phyloP scores from a whole-genome alignment of 2,329 filamentous ascomycete genomes.

The Pochonia chlamydosporia region DNA sequence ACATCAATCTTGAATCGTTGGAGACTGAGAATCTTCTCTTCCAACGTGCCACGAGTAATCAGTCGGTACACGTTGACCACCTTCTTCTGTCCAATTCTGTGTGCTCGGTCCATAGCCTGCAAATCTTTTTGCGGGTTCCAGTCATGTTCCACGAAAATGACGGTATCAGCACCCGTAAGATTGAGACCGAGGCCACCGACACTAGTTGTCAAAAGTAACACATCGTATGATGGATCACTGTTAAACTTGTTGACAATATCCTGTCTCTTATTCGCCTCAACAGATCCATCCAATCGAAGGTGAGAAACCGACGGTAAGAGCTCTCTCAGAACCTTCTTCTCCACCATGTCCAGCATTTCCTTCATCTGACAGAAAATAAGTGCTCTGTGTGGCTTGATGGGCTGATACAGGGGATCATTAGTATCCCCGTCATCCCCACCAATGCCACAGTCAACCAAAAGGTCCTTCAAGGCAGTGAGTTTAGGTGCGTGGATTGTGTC shows the following conservation, averaged over 20 bases:
- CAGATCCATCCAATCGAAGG: constrained; percentile 86
- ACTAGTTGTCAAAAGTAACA: constrained; percentile 86
- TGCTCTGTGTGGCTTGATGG: constrained; percentile 92
- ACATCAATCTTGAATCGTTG: constrained; percentile 99
- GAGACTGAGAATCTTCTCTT: constrained; percentile 96
- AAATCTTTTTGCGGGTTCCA: constrained; percentile 99
- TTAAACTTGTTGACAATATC: constrained; percentile 99
- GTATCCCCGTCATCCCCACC: constrained; percentile 64
- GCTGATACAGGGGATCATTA: constrained; percentile 60
- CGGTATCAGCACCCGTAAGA: constrained; percentile 92
- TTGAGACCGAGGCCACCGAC: constrained; percentile 94
- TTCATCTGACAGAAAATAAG: constrained; percentile 99
- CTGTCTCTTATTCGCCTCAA: constrained; percentile 89
- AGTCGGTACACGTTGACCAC: constrained; percentile 98
- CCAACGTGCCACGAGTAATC: constrained; percentile 89
- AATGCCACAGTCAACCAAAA: constrained; percentile 98
- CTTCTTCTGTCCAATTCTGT: constrained; percentile 99
- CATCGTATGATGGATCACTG: constrained; percentile 93
- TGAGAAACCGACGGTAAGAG: constrained; percentile 91
- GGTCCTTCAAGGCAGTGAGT: constrained; percentile 79
- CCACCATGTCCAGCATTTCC: constrained; percentile 99
- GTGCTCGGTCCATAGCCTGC: constrained; percentile 97
- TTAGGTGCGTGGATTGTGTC: constrained; percentile 90
- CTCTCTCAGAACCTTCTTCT: constrained; percentile 83
- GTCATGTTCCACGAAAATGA: constrained; percentile 99